Base-by-base conservation (phyloP, 2,329 filamentous ascomycete species). In the Fusarium veterinarium region DNA sequence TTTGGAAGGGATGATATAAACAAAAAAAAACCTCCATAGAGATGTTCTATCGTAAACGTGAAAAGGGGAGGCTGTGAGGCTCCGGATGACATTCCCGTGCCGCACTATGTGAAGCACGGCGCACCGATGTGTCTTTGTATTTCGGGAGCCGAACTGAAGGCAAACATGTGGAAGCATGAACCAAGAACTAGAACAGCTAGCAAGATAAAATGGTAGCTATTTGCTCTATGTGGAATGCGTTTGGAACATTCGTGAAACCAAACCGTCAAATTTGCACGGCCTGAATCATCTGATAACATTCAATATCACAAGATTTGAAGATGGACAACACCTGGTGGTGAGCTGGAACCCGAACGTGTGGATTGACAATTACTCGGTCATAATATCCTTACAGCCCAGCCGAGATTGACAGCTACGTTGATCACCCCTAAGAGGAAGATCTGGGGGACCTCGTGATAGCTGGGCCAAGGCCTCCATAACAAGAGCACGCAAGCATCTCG, bases 161-260 rank as follows among this genome's bases (percentile, higher is more conserved):
- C 38, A 62, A 37, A 45, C 41, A 45, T 37, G 31, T 52, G 28
- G 33, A 64, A 58, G 48, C 23, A 40, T 31, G 28, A 33, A 38
- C 55, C 52, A 44, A 64, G 41, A 48, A 49, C 25, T 33, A 45
- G 20, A 33, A 59, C 37, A 48, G 49, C 23, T 31, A 44, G 13
- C 10, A 57, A 11, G 51, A 48, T 17, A 45, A 41, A 9, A 40
- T 30, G 23, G 31, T 25, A 41, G 52, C 56, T 52, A 41, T 64
- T 46, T 56, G 60, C 41, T 41, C 25, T 48, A 45, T 28, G 33
- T 67, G 52, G 60, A 42, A 70, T 56, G 51, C 7, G 40, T 48
- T 60, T 55, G 33, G 71, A 71, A 61, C 67, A 55, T 51, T 56
- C 55, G 53, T 74, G 71, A 73, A 68, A 71, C 71, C 35, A 68